Percentiles rank a stretch among this genome's conserved stretches.
These are phyloP conservation scores for Fomitiporia mediterranea DNA, from an alignment of 1,284 basidiomycete genomes.

Conservation along the genomic window DNA sequence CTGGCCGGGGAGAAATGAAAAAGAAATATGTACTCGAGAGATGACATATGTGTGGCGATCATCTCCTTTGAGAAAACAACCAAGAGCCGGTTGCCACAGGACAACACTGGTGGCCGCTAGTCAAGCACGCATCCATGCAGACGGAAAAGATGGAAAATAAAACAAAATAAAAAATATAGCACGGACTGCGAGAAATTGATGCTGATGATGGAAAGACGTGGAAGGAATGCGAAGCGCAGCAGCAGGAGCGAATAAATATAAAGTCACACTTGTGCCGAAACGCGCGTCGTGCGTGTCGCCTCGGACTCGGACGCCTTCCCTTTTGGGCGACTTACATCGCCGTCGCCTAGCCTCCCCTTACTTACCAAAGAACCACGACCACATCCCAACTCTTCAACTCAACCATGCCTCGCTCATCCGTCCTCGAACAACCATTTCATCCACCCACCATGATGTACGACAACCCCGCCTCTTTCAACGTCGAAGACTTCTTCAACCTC, in stretches of 20 bases:
- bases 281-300: constrained; percentile 4
- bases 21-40: too few relatives aligned
- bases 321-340: neutral
- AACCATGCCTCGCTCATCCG: constrained; percentile 18
- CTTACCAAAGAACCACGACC: constrained; percentile 2
- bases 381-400: neutral
- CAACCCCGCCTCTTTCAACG: constrained; percentile 8
- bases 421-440: constrained; percentile 16
- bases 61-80: neutral
- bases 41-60: neutral
- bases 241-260: neutral
- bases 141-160: neutral
- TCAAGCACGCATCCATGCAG: too few relatives aligned
- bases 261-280: neutral
- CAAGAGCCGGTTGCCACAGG: neutral
- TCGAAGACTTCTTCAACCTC: constrained; percentile 51
- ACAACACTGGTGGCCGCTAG: too few relatives aligned
- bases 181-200: neutral
- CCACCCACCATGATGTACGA: constrained; percentile 6
- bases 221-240: neutral
- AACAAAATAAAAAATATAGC: neutral
- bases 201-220: constrained; percentile 2
- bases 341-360: neutral
- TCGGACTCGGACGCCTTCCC: neutral
- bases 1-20: too few relatives aligned